Percentiles rank a stretch among this genome's conserved stretches.
phyloP scores from a whole-genome alignment of 73 alveolate species.

The Paramecium pentaurelia region DNA sequence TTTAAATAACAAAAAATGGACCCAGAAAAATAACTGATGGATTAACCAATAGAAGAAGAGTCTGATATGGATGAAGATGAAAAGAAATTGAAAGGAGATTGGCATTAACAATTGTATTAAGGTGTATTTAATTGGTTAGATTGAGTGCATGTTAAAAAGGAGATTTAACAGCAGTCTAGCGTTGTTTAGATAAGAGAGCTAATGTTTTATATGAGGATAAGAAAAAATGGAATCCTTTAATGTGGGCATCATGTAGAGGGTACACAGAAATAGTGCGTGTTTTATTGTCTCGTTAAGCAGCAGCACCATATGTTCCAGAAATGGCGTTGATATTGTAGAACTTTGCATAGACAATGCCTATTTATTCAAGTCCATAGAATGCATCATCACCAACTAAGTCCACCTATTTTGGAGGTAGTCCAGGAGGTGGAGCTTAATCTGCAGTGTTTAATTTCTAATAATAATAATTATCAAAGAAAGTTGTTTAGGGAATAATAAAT shows the following conservation, averaged over 20 bases:
- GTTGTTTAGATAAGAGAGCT: not conserved
- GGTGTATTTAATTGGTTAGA: not conserved
- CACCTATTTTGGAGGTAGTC: not conserved
- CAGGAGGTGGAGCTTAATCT: slow-evolving; percentile 4
- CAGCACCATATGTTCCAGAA: slow-evolving; percentile 7
- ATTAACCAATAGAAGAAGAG: slow-evolving; percentile 25
- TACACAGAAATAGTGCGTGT: slow-evolving; percentile 49
- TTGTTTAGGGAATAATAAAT: slow-evolving; percentile 43
- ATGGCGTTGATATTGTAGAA: not conserved
- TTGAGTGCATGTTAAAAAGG: slow-evolving; percentile 26
- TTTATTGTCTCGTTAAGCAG: slow-evolving; percentile 27
- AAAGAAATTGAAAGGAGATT: slow-evolving; percentile 18
- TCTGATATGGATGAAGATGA: slow-evolving; percentile 30
- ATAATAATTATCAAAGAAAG: slow-evolving; percentile 15
- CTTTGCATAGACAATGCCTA: slow-evolving; percentile 30
- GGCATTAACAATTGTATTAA: slow-evolving; percentile 22
- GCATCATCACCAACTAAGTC: not conserved
- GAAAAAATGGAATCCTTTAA: slow-evolving; percentile 57
- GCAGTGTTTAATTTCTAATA: not conserved
- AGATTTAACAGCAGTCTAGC: not conserved
- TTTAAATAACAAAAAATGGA: not conserved
- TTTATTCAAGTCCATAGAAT: not conserved
- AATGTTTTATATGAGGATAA: slow-evolving; percentile 47
- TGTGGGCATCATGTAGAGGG: slow-evolving; percentile 66
- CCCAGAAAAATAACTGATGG: slow-evolving; percentile 43